Conservation (phyloP, 2,329 filamentous ascomycete genomes). For the Pyrenochaeta sp. region DNA sequence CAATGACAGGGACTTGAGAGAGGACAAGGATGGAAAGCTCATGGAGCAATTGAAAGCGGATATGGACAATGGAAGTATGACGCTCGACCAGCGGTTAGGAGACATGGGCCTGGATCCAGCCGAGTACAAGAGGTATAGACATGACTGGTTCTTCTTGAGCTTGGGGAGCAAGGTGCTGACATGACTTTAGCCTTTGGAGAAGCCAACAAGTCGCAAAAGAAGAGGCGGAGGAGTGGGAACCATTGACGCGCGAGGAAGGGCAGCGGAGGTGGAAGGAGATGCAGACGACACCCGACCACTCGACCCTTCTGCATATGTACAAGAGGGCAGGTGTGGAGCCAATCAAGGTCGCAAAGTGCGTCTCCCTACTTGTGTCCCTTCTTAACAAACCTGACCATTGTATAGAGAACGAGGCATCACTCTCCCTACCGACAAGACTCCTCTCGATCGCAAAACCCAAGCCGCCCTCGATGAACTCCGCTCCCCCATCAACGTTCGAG, state of each 20-base stretch:
- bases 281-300: slow-evolving; percentile 41
- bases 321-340: slow-evolving; percentile 44
- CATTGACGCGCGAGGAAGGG: slow-evolving; percentile 41
- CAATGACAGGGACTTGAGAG: slow-evolving; percentile 18
- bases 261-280: slow-evolving; percentile 38
- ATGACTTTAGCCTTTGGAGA: slow-evolving; percentile 28
- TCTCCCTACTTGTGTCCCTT: neutral
- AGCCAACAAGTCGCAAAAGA: slow-evolving; percentile 34
- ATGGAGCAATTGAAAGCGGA: slow-evolving; percentile 24
- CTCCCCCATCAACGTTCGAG: slow-evolving; percentile 78
- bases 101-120: slow-evolving; percentile 36
- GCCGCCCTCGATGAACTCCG: slow-evolving; percentile 44
- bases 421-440: slow-evolving; percentile 39
- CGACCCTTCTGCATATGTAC: slow-evolving; percentile 40
- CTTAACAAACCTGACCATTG: slow-evolving; percentile 4
- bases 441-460: slow-evolving; percentile 40
- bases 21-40: slow-evolving; percentile 12
- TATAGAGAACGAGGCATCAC: slow-evolving; percentile 41
- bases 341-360: slow-evolving; percentile 47
- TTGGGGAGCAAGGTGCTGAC: slow-evolving; percentile 15
- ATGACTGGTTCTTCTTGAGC: neutral
- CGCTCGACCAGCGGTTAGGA: slow-evolving; percentile 36
- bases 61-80: slow-evolving; percentile 31
- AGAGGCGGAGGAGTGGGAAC: slow-evolving; percentile 30
- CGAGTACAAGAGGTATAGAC: slow-evolving; percentile 40